Base-by-base conservation (phyloP, 2,329 filamentous ascomycete species). In the Fusarium sp. region DNA sequence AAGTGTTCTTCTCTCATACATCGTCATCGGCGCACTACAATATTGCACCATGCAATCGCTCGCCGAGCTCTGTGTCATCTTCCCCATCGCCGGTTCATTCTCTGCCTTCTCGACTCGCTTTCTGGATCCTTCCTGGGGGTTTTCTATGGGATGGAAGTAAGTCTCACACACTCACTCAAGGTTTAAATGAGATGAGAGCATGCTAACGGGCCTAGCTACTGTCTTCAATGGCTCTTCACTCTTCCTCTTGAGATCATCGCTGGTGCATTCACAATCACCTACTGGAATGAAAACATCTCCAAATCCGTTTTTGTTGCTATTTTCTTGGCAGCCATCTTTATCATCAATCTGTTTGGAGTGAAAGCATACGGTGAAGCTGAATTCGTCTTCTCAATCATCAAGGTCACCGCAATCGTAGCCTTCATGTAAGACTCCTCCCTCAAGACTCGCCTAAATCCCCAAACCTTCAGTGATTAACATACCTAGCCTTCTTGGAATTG, bases 61-160 rank as follows among this genome's bases (percentile, higher is more conserved):
- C 20, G 95, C 95, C 68, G 95, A 98, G 82, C 89, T 98, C 81
- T 94, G 94, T 27, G 94, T 98, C 15, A 83, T 94, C 12, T 98
- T 96, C 75, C 95, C 95, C 3, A 92, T 98, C 25, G 93, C 95
- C 15, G 95, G 95, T 60, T 97, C 94, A 6, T 98, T 98, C 80
- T 94, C 94, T 3, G 92, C 94, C 14, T 98, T 95, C 82, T 97
- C 95, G 12, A 97, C 94, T n/a, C 90, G 95, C 13, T 98, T 98
- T 77, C 82, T 98, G 8, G 94, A 98, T 78, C 95, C 95, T 1
- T 94, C 95, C 0, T 97, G 94, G 94, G 94, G 94, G 0, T 97
- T 97, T 79, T 93, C 94, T 35, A 97, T 97, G 94, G 94, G 94
- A 13, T 97, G 94, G 94, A 97, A 97, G 87, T 93, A 81, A 81